Evolutionary conservation across 345 rosid genomes (phyloP), one percentile per base, ranked within the genome.

Genomic region (Fremontodendron californicum): DNA sequence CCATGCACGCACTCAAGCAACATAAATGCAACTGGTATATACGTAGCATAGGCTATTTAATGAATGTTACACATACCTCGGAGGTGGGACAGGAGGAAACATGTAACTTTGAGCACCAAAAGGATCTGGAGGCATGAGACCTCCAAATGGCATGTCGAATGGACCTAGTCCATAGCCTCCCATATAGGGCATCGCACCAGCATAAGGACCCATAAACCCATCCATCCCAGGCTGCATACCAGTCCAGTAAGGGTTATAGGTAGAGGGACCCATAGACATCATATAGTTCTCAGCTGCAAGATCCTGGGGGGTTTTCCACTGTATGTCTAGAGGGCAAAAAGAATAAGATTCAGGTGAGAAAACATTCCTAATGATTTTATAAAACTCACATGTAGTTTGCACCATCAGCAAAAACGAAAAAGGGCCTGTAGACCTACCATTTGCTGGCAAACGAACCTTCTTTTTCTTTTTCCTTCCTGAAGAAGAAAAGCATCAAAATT

Each of bases 211-310:
- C 86, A 83, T 76, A 58, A 82, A 88, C 45, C 87, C 87, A 63
- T 91, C 93, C 87, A 91, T 84, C 77, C 91, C 92, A 58, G 91
- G 93, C 71, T 90, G 99, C 88, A 89, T 85, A 67, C 98, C 93
- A 58, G 58, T 84, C 91, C 93, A 93, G 78, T 85, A 96, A 49
- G 92, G 97, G 76, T 89, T 91, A 81, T 58, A 89, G 11, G 86
- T 82, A 79, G 91, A 74, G 57, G 93, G 92, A 54, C 90, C 95
- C 84, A 88, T 75, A 58, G 93, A 87, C 98, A 94, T 96, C 98
- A 92, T 89, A 85, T 84, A 91, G 65, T 78, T 94, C 71, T 93
- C 95, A 55, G 89, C 87, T 13, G 87, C 81, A 73, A 84, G 76
- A 80, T 92, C 89, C 76, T 85, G 93, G 37, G 94, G 82, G 67